Evolutionary conservation across 305 asterid species (phyloP), one percentile per base, ranked within the genome.

Genomic region (Rubia tinctorum): DNA sequence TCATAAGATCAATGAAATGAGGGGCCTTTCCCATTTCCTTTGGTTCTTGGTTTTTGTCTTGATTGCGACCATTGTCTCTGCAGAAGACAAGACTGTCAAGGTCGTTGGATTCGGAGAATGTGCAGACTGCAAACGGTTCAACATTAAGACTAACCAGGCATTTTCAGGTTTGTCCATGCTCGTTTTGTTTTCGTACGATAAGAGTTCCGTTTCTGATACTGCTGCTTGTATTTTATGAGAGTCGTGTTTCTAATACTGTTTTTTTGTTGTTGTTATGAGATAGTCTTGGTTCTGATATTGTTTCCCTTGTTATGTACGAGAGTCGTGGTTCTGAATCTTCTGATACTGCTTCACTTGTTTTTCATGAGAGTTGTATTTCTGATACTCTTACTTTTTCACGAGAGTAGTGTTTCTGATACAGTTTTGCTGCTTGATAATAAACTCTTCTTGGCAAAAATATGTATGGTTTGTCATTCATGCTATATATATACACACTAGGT

Each of bases 41-140:
- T 72, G 88, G 73, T 75, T 91, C 68, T 72, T 85, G 17, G 62
- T 89, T 67, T 80, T 82, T 70, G 77, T 82, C 73, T 63, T 88
- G 1, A 42, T 78, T 74, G 77, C 85, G 76, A 80, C 69, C 43
- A 80, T 75, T 18, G 60, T n/a, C 84, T 70, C 62, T 64, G 96
- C 86, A 8, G 82, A 81, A 67, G 90, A 82, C 69, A 83, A 61
- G 47, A 76, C 85, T 7, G 82, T 90, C 39, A 77, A 86, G 81
- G 95, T 91, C 63, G 91, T 91, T 68, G 99, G 96, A 1, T 17
- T 76, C 7, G 84, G 80, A 69, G 88, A 86, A 78, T 83, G 89
- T 55, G 84, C 83, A 20, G 89, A 86, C 61, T 86, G 89, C 80
- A 81, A 78, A 51, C 81, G 80, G 80, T 65, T 66, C 20, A 78